A percentile compares a stretch with the other conserved stretches of the same genome.
phyloP scores from a whole-genome alignment of 2,329 filamentous ascomycete genomes.

The Ilyonectria mors-panacis region DNA sequence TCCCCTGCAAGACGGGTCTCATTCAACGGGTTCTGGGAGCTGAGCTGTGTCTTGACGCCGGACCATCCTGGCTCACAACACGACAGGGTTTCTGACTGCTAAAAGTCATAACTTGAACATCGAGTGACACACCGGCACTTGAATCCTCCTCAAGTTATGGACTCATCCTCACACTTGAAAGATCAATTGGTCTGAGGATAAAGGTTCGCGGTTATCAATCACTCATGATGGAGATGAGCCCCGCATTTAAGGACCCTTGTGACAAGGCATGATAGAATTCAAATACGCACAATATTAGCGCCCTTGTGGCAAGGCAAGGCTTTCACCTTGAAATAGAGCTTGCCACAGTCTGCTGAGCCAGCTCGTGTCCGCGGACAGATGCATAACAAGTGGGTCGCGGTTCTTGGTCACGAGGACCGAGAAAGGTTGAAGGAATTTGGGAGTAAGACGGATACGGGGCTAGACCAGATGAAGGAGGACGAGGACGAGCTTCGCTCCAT shows the following conservation, averaged over 20 bases:
- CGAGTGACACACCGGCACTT: not conserved
- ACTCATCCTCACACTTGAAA: not conserved
- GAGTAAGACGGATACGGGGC: constrained; percentile 14
- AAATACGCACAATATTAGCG: not conserved
- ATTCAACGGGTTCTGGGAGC: constrained; percentile 7
- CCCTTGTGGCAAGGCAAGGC: not conserved
- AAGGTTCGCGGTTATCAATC: not conserved
- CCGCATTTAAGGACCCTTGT: not conserved
- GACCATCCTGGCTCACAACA: constrained; percentile 6
- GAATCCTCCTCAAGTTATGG: not conserved
- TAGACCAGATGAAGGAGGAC: constrained; percentile 18
- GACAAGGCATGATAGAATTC: not conserved
- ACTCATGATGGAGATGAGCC: not conserved
- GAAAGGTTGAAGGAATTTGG: constrained; percentile 7
- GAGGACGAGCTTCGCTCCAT: not conserved
- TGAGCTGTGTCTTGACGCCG: constrained; percentile 3
- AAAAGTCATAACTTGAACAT: not conserved
- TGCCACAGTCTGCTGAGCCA: constrained; percentile 26
- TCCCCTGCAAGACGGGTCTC: not conserved
- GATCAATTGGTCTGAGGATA: not conserved
- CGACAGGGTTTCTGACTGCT: not conserved
- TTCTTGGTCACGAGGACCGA: constrained; percentile 16
- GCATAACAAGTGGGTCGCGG: not conserved
- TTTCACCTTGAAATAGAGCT: not conserved
- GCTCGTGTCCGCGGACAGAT: not conserved